A percentile compares a stretch with the other conserved stretches of the same genome.
These are phyloP conservation scores for Eutypella sp. DNA, from an alignment of 2,329 filamentous ascomycete genomes.

Conservation along the genomic window DNA sequence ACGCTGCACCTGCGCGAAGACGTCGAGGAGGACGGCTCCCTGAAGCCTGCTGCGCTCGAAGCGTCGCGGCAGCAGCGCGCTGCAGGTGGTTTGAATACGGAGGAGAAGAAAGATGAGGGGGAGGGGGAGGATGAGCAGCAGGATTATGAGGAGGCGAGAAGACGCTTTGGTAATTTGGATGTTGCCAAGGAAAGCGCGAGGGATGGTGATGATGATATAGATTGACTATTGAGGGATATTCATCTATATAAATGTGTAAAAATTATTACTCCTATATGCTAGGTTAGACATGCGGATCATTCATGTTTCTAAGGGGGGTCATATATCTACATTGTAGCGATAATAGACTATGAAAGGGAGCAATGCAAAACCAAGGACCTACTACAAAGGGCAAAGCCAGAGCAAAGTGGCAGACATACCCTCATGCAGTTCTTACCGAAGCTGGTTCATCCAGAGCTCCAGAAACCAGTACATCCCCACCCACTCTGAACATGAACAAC, in stretches of 20 bases:
- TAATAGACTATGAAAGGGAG: no score
- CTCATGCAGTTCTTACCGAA: no score
- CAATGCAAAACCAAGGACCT: no score
- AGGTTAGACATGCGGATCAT: no score
- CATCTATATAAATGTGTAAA: not conserved
- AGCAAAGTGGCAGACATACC: no score
- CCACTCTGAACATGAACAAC: no score
- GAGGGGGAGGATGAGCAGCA: conserved; percentile 15
- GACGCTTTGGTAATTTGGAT: conserved; percentile 27
- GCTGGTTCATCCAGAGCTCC: no score
- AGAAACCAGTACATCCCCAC: no score
- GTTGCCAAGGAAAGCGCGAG: conserved; percentile 8
- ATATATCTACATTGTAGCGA: no score
- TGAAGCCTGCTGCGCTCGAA: conserved; percentile 36
- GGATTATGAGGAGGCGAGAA: conserved; percentile 34
- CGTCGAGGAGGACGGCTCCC: conserved; percentile 52
- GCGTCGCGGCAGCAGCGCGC: conserved; percentile 30
- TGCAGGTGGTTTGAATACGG: conserved; percentile 21
- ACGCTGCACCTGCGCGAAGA: conserved; percentile 67
- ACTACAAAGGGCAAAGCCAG: no score
- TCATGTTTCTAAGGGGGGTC: no score
- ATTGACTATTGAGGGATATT: conserved; percentile 4
- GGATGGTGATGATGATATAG: conserved; percentile 9
- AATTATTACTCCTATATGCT: no score
- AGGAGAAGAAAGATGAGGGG: conserved; percentile 15